These are phyloP conservation scores for Glebionis coronaria DNA, from an alignment of 129 eudicot species.

Conservation along the genomic window DNA sequence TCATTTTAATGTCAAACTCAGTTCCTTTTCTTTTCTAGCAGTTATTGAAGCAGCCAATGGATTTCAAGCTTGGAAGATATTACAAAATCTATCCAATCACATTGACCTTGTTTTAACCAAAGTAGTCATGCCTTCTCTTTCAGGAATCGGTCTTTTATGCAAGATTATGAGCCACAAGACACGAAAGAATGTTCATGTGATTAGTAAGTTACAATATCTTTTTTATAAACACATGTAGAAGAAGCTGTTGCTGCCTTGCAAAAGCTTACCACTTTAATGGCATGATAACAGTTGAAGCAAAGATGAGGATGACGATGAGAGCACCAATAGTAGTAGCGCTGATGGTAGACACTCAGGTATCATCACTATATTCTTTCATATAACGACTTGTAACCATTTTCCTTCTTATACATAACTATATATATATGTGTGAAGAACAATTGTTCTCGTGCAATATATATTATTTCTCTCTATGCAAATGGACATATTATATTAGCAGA, in stretches of 20 bases:
- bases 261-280: conserved; percentile 25
- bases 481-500: background rate
- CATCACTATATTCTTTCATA: background rate
- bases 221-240: conserved; percentile 2
- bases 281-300: conserved; percentile 41
- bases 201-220: conserved; percentile 50
- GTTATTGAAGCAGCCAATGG: conserved; percentile 84
- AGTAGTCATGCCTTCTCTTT: conserved; percentile 72
- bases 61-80: conserved; percentile 71
- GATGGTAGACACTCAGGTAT: conserved; percentile 80
- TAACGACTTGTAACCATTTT: conserved; percentile 4
- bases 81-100: conserved; percentile 59
- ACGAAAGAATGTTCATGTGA: conserved; percentile 80
- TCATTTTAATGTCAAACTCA: conserved; percentile 16
- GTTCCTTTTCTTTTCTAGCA: conserved; percentile 31
- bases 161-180: conserved; percentile 80
- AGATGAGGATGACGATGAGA: conserved; percentile 47
- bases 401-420: background rate
- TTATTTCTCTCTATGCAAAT: too few relatives aligned
- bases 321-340: conserved; percentile 59
- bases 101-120: conserved; percentile 79
- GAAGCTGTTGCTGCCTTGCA: conserved; percentile 7
- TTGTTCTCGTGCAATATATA: too few relatives aligned
- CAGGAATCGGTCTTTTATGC: conserved; percentile 73
- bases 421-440: background rate